phyloP scores from a whole-genome alignment of 73 alveolate species.

The Paramecium sexaurelia region DNA sequence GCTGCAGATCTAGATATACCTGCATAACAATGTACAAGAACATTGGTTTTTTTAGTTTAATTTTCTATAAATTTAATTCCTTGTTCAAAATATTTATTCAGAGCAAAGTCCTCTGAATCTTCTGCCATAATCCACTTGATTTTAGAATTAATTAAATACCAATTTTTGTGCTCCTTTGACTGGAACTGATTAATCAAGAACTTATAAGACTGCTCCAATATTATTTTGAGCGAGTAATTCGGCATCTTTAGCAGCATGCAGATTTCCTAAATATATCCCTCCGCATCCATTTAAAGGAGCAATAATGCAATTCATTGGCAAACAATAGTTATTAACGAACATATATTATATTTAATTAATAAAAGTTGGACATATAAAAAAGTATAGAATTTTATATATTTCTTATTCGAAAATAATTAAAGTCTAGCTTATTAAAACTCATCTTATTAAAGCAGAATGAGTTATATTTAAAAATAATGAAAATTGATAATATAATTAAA shows the following conservation, averaged over 20 bases:
- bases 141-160: not conserved
- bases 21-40: constrained; percentile 36
- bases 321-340: constrained; percentile 44
- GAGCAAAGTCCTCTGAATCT: constrained; percentile 12
- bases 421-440: no score
- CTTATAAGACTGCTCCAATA: constrained; percentile 44
- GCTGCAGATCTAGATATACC: constrained; percentile 34
- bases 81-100: not conserved
- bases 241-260: constrained; percentile 32
- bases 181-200: constrained; percentile 5
- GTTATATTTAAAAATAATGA: not conserved
- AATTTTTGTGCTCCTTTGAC: not conserved
- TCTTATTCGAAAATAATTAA: not conserved
- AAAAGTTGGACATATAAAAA: not conserved
- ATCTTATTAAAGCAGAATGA: no score
- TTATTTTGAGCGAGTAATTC: not conserved
- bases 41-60: constrained; percentile 7
- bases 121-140: constrained; percentile 47
- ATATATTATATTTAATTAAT: not conserved
- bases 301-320: constrained; percentile 31
- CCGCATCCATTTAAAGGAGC: constrained; percentile 26
- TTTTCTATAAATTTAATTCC: not conserved
- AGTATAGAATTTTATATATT: not conserved
- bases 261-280: constrained; percentile 11
- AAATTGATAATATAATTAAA: not conserved